Base-by-base conservation (phyloP, 495 filamentous ascomycete genomes). In the Letharia lupina region DNA sequence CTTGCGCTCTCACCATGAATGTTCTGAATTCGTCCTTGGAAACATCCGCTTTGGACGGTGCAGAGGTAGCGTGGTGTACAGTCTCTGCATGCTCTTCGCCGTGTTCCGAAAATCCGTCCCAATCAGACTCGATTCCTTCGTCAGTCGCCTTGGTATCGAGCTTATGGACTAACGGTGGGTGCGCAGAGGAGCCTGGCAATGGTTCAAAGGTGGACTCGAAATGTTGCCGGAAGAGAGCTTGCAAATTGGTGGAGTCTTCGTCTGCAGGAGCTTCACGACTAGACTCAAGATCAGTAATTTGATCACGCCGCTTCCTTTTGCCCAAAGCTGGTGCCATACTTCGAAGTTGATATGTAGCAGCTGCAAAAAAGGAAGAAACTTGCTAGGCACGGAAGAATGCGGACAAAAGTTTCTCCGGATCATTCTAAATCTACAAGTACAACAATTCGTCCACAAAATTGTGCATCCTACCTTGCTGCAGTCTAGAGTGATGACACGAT, bases 151-250 rank as follows among this genome's bases (percentile, higher is more conserved):
- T 56, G 5, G 65, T 20, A 8, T 69, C 62, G 37, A 59, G 67
- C 12, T 56, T 41, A 1, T 58, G 58, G 13, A 64, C 16, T 40
- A 35, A 31, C 23, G 20, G 40, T 65, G 66, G 56, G 72, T 59
- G 37, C 56, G 60, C 39, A 67, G 35, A 65, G 61, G 59, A 73
- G 66, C 67, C 70, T 67, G 80, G 79, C 31, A 97, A 71, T 15
- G 93, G 90, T 68, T 86, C 83, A 76, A 96, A 98, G 70, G 87
- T 86, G 12, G 88, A 84, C 76, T 97, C 94, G 74, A 98, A 98
- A 73, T 90, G 87, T 68, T 85, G 87, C 65, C 85, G 85, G 68
- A 98, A 86, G 44, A 89, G 77, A 64, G 82, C 85, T 69, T 84
- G 81, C 41, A 75, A 64, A 44, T 75, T 69, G 18, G 41, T 31